Evolutionary conservation across 129 eudicot species (phyloP), one percentile per base, ranked within the genome.

Genomic region (Helianthus tuberosus): DNA sequence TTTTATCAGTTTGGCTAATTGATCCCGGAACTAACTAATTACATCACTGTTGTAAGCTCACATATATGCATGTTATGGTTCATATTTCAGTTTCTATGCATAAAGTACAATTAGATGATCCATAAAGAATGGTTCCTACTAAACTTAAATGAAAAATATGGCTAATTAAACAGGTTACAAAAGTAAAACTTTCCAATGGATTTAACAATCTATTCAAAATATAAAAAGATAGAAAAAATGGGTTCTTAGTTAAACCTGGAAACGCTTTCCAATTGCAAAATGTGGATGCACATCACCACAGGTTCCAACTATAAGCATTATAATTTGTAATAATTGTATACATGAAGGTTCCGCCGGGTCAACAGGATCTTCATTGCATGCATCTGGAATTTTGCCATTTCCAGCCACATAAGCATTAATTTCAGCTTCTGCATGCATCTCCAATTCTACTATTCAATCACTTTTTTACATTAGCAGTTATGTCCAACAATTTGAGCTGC

Each of bases 401-500:
- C n/a, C n/a, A 53, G 59, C 76, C 57, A 76, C 86, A 50, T 80
- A 68, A 35, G 82, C 76, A n/a, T 59, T 52, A 82, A 47, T 91
- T 71, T 84, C 96, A 71, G 85, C 87, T 80, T 95, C 91, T 73
- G 74, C 88, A 1, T 97, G 96, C 57, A 95, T 82, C 72, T 95
- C 94, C 67, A 95, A 85, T 84, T 95, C 99, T 79, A 95, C 97
- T 0, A 94, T 95, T 68, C 99, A 97, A 68, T 94, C 94, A 84
- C 29, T 88, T 83, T 80, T 87, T 95, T 55, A 95, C 96, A 32
- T 97, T 95, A 73, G 99, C 94, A 71, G 91, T 91, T 87, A 96
- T 86, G 88, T 95, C 88, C 82, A 95, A 89, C 87, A 95, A 83
- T 78, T 85, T 86, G 83, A 95, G 91, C 99, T 95, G 99, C 93